Base-by-base conservation (phyloP, 2,329 filamentous ascomycete genomes). In the Fusarium cyanostomum region DNA sequence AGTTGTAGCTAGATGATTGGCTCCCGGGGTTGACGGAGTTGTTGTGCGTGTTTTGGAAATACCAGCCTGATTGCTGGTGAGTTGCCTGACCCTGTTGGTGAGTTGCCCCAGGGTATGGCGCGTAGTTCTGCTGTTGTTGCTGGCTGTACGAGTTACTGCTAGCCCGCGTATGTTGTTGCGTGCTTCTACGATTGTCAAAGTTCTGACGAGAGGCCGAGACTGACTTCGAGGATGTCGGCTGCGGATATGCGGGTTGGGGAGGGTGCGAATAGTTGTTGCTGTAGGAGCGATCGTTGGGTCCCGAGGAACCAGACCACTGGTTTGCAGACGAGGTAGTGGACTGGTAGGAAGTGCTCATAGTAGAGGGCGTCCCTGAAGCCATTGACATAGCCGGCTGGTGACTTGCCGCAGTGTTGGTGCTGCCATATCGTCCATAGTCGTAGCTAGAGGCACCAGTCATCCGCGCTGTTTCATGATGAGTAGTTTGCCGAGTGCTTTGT, bases 1-100 rank as follows among this genome's bases (percentile, higher is more conserved):
- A 73, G 61, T 56, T 70, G 33, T 73, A 74, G 30, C 58, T 63
- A 13, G 69, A 59, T n/a, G 64, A 54, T 24, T 72, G 66, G 18
- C 57, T 55, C n/a, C 53, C 59, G 6, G 62, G 16, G 10, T 60
- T 39, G 52, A 66, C 65, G 10, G 69, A 64, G 28, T 18, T 45
- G 41, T 35, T 67, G 24, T 62, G 60, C 1, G 62, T 55, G 28
- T 65, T 62, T 50, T 69, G 69, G n/a, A 69, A 74, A 39, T 73
- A 72, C 73, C 73, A 74, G 41, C 53, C 48, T 8, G 61, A 28
- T 27, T 66, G 64, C 51, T 69, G 68, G 39, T 52, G 56, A 8
- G 53, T 12, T 39, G 57, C 34, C 28, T 70, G 67, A 9, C 43
- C 51, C n/a, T 60, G 59, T 31, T 68, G 64, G 30, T 69, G 60